These are phyloP conservation scores for Diplodia mutila DNA, from an alignment of 2,329 filamentous ascomycete genomes.

Conservation along the genomic window DNA sequence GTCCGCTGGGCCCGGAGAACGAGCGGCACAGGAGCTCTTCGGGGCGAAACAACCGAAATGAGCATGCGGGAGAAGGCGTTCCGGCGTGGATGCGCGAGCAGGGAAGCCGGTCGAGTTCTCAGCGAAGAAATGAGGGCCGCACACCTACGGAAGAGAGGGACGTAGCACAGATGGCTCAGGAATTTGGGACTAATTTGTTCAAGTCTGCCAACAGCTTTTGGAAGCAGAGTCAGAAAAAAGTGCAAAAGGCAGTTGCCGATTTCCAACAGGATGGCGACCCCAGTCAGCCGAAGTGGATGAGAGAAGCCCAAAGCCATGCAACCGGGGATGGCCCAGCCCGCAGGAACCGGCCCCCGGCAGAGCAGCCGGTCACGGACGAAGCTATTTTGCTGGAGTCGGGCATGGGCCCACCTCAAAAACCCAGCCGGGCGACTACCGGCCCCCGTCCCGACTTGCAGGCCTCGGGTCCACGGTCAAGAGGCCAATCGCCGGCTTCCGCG, in stretches of 20 bases:
- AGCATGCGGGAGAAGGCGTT: constrained; percentile 29
- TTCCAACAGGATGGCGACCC: constrained; percentile 74
- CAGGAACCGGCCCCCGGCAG: constrained; percentile 11
- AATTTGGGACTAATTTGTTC: constrained; percentile 80
- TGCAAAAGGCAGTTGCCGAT: constrained; percentile 90
- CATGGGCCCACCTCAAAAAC: constrained; percentile 56
- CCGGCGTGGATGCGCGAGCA: constrained; percentile 69
- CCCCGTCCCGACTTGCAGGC: constrained; percentile 28
- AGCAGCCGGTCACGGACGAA: constrained; percentile 50
- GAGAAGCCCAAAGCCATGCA: constrained; percentile 60
- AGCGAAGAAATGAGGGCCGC: constrained; percentile 55
- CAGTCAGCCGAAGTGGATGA: constrained; percentile 94
- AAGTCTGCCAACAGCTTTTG: constrained; percentile 95
- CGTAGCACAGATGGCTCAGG: constrained; percentile 77
- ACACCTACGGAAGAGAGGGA: constrained; percentile 69
- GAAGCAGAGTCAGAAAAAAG: constrained; percentile 91
- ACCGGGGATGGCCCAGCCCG: constrained; percentile 28
- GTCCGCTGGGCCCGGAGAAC: constrained; percentile 28
- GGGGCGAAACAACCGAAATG: constrained; percentile 30
- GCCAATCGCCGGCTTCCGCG: constrained; percentile 17
- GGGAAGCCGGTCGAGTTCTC: constrained; percentile 54
- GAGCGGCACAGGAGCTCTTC: constrained; percentile 33
- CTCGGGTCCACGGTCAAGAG: constrained; percentile 4
- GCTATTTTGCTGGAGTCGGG: constrained; percentile 78
- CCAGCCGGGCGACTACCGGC: constrained; percentile 36